Evolutionary conservation across 495 filamentous ascomycete genomes (phyloP).

Genomic region (Penicillium argentinense): DNA sequence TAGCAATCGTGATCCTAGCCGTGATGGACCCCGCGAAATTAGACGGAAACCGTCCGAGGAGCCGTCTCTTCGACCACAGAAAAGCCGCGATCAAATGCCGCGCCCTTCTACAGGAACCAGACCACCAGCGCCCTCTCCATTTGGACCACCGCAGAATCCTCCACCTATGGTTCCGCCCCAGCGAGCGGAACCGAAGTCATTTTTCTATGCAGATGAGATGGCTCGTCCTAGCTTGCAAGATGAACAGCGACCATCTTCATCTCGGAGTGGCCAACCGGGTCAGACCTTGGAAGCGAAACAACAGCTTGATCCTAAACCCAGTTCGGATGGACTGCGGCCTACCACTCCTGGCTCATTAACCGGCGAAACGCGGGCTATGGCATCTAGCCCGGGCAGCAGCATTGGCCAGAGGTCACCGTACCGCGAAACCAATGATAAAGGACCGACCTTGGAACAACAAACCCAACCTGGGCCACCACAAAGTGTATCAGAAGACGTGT

Average conservation of each 20-base stretch:
- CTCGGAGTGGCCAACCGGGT: constrained; percentile 26
- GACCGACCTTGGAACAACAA: constrained; percentile 11
- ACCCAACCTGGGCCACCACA: constrained; percentile 15
- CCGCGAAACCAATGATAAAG: constrained; percentile 24
- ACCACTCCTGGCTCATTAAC: constrained; percentile 29
- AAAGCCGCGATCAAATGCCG: constrained; percentile 48
- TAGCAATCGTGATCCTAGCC: constrained; percentile 33
- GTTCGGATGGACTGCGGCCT: constrained; percentile 33
- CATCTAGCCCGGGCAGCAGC: constrained; percentile 24
- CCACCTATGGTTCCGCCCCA: constrained; percentile 24
- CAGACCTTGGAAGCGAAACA: constrained; percentile 19
- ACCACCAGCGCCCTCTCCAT: constrained; percentile 23
- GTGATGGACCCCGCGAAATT: constrained; percentile 35
- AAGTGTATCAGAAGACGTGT: constrained; percentile 1
- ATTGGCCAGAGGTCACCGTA: constrained; percentile 25
- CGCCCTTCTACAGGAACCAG: constrained; percentile 40
- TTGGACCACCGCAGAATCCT: constrained; percentile 24
- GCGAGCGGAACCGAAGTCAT: constrained; percentile 26
- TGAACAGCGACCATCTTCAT: constrained; percentile 27
- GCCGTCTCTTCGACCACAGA: constrained; percentile 38
- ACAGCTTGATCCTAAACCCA: constrained; percentile 23
- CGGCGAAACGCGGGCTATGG: constrained; percentile 21
- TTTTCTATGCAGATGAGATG: constrained; percentile 14
- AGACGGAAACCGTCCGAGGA: constrained; percentile 45
- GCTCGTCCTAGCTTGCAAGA: constrained; percentile 15